A percentile compares a stretch with the other conserved stretches of the same genome.
Evolutionary conservation across 2,329 filamentous ascomycete genomes (phyloP).

Genomic region (Cryphonectria japonica): DNA sequence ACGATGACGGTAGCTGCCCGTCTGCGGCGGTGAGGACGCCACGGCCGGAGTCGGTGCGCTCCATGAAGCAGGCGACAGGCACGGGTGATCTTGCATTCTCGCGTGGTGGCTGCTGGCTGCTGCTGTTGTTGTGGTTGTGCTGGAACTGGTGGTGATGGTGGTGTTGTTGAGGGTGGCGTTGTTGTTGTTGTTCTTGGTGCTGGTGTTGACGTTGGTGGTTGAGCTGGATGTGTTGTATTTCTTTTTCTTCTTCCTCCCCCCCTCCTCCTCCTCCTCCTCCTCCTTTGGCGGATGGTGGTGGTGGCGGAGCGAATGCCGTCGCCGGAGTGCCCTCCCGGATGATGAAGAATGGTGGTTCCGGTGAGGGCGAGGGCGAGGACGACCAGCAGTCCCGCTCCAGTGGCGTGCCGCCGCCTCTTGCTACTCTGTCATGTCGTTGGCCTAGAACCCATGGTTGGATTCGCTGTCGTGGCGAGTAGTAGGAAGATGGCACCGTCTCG

Average conservation of each 20-base stretch:
- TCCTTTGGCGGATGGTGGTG: neutral
- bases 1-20: conserved; percentile 25
- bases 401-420: neutral
- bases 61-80: conserved; percentile 40
- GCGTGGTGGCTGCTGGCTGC: conserved; percentile 7
- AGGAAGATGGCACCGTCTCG: conserved; percentile 6
- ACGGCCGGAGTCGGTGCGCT: conserved; percentile 54
- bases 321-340: conserved; percentile 37
- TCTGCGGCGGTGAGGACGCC: conserved; percentile 50
- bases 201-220: conserved; percentile 30
- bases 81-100: conserved; percentile 17
- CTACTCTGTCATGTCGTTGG: conserved; percentile 21
- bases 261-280: neutral
- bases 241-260: too few species aligned
- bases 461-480: conserved; percentile 13
- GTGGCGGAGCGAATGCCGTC: neutral
- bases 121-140: neutral
- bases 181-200: neutral
- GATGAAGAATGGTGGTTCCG: conserved; percentile 37
- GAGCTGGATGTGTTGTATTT: conserved; percentile 1
- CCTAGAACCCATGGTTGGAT: conserved; percentile 17
- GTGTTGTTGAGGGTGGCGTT: neutral
- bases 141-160: conserved; percentile 21
- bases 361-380: conserved; percentile 17
- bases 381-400: conserved; percentile 26